These are phyloP conservation scores for Bondarzewia mesenterica DNA, from an alignment of 1,284 basidiomycete genomes.

Conservation along the genomic window DNA sequence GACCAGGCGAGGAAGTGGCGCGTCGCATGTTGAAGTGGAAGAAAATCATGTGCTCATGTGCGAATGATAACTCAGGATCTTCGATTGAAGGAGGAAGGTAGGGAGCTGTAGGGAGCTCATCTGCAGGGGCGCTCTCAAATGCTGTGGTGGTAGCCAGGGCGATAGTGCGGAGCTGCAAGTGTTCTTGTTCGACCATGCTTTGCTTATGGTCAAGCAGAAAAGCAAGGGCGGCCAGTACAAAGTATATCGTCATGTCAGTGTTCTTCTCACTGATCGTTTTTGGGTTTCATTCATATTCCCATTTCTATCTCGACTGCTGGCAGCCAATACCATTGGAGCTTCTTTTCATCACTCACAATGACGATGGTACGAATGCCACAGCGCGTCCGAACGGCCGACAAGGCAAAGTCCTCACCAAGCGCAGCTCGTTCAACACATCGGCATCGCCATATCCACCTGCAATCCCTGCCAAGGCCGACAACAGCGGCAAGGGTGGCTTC, in stretches of 20 bases:
- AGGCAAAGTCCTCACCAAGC: neutral
- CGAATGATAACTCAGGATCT: too few relatives aligned
- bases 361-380: constrained; percentile 36
- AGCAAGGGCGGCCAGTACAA: constrained; percentile 91
- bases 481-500: constrained; percentile 82
- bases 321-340: constrained; percentile 96
- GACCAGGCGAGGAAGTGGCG: constrained; percentile 79
- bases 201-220: constrained; percentile 93
- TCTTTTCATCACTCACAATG: constrained; percentile 77
- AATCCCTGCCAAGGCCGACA: constrained; percentile 23
- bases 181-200: constrained; percentile 95
- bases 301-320: constrained; percentile 5
- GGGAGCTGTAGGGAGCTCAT: constrained; percentile 93
- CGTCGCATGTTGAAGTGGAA: too few relatives aligned
- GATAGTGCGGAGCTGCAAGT: constrained; percentile 87
- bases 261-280: too few relatives aligned
- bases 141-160: constrained; percentile 71
- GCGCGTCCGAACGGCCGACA: neutral
- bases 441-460: constrained; percentile 24
- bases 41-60: too few relatives aligned
- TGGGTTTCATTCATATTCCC: too few relatives aligned
- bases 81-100: constrained; percentile 76
- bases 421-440: neutral
- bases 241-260: constrained; percentile 87
- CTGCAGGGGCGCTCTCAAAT: constrained; percentile 91